Base-by-base conservation (phyloP, 139 green algal genomes). In the Chlorella sp. region DNA sequence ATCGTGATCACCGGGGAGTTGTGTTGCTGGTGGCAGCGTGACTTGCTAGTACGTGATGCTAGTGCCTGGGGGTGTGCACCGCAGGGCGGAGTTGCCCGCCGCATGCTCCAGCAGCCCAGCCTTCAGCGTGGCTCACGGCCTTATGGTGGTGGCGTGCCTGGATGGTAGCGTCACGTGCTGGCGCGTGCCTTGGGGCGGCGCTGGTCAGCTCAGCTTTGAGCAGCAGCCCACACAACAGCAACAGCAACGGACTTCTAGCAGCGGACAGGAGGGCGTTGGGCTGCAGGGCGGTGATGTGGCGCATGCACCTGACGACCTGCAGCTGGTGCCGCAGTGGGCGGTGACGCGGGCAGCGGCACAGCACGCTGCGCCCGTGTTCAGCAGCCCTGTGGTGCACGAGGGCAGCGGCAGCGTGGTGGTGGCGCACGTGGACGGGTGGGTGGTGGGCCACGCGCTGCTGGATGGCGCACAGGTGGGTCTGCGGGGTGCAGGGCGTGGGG, bases 331-430 rank as follows among this genome's bases (percentile, higher is more conserved):
- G 60, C n/a, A 34, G 27, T 65, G 31, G 49, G 1, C 2, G 29
- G 27, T 27, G 17, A 1, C 20, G 32, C 14, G 3, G 3, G 49
- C 3, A 32, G 49, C 2, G 23, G 35, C 2, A 2, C 72, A 30
- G 27, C 65, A 33, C n/a, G 66, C 49, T 20, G 69, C 62, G n/a
- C 74, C 74, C 2, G n/a, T 75, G 1, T 80, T 80, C 69, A 73
- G 62, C 34, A 59, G 42, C 0, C 69, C 69, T 30, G 61, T 75
- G 49, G 27, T 72, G 23, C 1, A 61, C n/a, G 1, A 55, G n/a
- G 2, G 29, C 27, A 35, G 5, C 27, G 50, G 22, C 26, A 4
- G 67, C 27, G 49, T 35, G 49, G 50, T 80, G 4, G 62, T 71
- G 27, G 74, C 69, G 0, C 49, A 73, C 36, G 74, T 80, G 69